Conservation (phyloP, 257 asterid species). For the Solanum virginianum region DNA sequence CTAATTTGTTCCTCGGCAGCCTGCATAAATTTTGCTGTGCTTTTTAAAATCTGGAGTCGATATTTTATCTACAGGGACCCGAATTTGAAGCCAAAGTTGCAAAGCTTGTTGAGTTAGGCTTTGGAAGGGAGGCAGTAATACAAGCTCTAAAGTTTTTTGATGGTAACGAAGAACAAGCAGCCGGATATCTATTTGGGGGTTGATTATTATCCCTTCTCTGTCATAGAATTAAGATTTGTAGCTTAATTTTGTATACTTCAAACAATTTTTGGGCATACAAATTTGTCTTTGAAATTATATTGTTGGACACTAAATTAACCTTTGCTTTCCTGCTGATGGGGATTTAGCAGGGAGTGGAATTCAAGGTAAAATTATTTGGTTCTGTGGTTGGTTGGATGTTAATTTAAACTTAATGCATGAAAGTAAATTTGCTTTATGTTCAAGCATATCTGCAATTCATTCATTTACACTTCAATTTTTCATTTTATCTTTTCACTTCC, state of each 20-base stretch:
- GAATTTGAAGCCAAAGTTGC: conserved; percentile 84
- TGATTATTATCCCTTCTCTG: conserved; percentile 22
- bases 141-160: conserved; percentile 73
- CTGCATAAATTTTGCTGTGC: background rate
- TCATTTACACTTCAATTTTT: background rate
- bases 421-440: background rate
- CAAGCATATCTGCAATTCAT: background rate
- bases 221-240: background rate
- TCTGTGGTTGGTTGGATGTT: background rate
- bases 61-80: conserved; percentile 33
- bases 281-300: background rate
- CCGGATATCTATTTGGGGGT: conserved; percentile 86
- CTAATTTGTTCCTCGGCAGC: background rate
- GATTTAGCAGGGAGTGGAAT: background rate
- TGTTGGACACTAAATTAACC: background rate
- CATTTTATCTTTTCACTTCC: background rate
- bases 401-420: background rate
- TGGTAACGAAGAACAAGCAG: conserved; percentile 94
- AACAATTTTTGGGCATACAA: background rate
- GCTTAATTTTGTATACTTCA: background rate
- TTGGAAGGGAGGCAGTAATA: conserved; percentile 72
- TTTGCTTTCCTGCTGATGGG: background rate
- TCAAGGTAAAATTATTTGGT: background rate
- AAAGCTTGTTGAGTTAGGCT: conserved; percentile 89
- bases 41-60: background rate